phyloP scores from a whole-genome alignment of 139 green algal species.

The Edaphochlamys debaryana region DNA sequence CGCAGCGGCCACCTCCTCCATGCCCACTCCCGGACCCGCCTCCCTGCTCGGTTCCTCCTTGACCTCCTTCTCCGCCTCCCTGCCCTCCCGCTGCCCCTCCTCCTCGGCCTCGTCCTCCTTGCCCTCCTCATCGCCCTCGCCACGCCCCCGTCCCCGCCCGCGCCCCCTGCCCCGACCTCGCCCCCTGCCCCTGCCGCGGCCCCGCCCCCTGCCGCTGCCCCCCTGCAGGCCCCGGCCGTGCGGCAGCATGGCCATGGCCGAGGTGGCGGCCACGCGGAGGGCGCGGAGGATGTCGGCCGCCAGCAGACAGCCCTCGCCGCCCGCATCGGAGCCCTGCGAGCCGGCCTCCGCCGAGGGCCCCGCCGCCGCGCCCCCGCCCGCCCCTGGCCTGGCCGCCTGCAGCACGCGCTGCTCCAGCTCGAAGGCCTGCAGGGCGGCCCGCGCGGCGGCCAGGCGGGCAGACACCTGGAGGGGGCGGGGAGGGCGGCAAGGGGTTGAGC shows the following conservation, averaged over 20 bases:
- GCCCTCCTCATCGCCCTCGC: neutral
- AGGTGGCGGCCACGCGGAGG: neutral
- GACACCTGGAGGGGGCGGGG: too few species aligned
- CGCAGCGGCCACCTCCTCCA: too few species aligned
- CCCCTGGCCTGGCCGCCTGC: neutral
- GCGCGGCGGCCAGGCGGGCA: neutral
- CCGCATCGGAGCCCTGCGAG: too few species aligned
- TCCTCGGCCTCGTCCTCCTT: neutral
- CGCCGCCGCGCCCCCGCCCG: neutral
- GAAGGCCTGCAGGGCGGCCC: neutral
- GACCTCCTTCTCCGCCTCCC: neutral
- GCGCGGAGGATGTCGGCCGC: neutral
- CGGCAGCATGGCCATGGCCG: neutral
- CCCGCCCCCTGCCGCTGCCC: too few species aligned
- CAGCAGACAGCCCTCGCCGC: too few species aligned
- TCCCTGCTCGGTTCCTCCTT: neutral
- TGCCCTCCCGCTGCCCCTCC: neutral
- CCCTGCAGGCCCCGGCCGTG: neutral
- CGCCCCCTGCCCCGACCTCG: too few species aligned
- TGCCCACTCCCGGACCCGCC: too few species aligned
- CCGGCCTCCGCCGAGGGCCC: neutral
- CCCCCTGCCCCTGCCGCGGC: too few species aligned
- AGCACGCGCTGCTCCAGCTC: neutral
- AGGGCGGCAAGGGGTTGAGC: too few species aligned
- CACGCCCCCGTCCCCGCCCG: too few species aligned